Evolutionary conservation across 2,329 filamentous ascomycete genomes (phyloP).

Genomic region (Monosporascus sp.): DNA sequence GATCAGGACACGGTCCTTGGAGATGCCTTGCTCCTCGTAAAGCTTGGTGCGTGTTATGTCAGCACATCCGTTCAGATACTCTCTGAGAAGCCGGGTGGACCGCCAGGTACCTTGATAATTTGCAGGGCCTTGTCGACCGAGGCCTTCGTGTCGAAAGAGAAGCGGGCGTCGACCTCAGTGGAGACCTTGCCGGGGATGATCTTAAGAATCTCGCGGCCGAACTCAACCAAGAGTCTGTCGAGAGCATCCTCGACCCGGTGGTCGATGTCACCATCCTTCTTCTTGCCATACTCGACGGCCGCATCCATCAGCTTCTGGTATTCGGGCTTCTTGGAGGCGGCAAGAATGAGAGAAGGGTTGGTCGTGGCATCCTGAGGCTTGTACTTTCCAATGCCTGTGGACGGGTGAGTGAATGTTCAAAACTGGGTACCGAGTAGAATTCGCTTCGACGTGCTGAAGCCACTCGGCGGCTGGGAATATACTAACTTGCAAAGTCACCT

Average conservation of each 20-base stretch:
- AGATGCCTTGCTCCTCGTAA: constrained; percentile 87
- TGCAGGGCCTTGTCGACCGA: constrained; percentile 94
- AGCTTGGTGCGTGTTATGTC: constrained; percentile 51
- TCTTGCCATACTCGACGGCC: constrained; percentile 82
- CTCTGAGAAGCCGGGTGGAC: too few species aligned
- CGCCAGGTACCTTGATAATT: constrained; percentile 72
- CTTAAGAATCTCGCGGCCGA: constrained; percentile 94
- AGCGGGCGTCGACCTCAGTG: constrained; percentile 92
- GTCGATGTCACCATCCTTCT: constrained; percentile 62
- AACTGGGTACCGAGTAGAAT: constrained; percentile 16
- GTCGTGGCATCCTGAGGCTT: constrained; percentile 99
- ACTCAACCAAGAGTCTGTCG: constrained; percentile 93
- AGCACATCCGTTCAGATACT: constrained; percentile 2
- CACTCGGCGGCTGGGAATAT: constrained; percentile 9
- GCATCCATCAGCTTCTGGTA: constrained; percentile 88
- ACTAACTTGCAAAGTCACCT: constrained; percentile 77
- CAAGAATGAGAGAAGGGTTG: constrained; percentile 98
- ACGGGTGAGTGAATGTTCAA: constrained; percentile 9
- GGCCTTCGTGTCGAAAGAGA: constrained; percentile 91
- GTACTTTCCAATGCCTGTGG: constrained; percentile 92
- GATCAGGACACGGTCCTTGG: constrained; percentile 93
- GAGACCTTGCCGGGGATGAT: constrained; percentile 98
- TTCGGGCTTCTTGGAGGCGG: constrained; percentile 95
- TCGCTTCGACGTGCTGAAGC: background rate
- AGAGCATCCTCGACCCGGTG: constrained; percentile 84